Evolutionary conservation across 495 filamentous ascomycete species (phyloP), one percentile per base, ranked within the genome.

Genomic region (Trichocladium uniseriatum): DNA sequence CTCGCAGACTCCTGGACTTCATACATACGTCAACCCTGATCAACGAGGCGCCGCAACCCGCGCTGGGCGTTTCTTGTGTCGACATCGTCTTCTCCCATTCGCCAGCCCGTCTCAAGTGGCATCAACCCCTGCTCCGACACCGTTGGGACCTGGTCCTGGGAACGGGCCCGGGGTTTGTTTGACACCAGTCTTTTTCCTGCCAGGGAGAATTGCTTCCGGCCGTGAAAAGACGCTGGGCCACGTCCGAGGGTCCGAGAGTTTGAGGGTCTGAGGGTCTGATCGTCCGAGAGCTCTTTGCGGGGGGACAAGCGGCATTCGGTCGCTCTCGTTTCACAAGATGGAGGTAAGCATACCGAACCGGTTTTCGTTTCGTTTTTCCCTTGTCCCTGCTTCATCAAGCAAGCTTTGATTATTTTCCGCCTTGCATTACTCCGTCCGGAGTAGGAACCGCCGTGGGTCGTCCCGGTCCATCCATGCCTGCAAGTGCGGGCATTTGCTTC

Each of bases 271-370:
- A n/a, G 24, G 24, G 24, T 27, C 24, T 29, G 20, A 6, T 43
- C 39, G 28, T 43, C 20, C 38, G 38, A 43, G 38, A 19, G 22
- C 31, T 50, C 28, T 3, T 27, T 27, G 9, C 40, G 13, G n/a
- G n/a, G 39, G 20, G 31, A 37, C 29, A 31, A 6, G 8, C n/a
- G n/a, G n/a, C n/a, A n/a, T 14, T 3, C 22, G 21, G 8, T 11
- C 13, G 48, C 27, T 36, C 19, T 7, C 19, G 48, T 52, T 46
- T 1, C 49, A 46, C 38, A 54, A 44, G 38, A 54, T 54, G 51
- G 51, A 54, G 51, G 51, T 54, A 49, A 54, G 51, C 32, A 37
- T 24, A 9, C 24, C 38, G 28, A 42, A 14, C 19, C 1, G 7
- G 20, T 2, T 37, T 38, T 19, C 3, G 2, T 45, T 45, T 14